Evolutionary conservation across 768 basidiomycete genomes (phyloP), one percentile per base, ranked within the genome.

Genomic region (Naganishia antarctica): DNA sequence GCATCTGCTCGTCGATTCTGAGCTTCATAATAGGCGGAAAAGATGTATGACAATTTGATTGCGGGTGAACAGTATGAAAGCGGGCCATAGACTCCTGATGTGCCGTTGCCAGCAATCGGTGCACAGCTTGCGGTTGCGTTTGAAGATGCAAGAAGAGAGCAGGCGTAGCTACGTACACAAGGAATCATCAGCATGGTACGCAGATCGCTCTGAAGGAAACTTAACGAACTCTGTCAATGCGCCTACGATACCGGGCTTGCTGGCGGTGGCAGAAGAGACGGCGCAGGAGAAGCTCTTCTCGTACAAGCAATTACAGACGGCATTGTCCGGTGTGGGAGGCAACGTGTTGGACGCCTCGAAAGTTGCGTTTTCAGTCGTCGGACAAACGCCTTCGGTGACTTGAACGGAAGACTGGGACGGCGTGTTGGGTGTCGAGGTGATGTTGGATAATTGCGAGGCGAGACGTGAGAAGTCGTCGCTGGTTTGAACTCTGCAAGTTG

Each of bases 311-410:
- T 81, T 78, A 78, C 92, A 96, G n/a, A 86, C 87, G 26, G 81
- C 78, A 58, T 86, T 82, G 74, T 89, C 86, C 2, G 92, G 92
- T 5, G 92, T 96, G 0, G 87, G 85, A 18, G 92, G 92, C 34
- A 94, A 80, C 11, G 81, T 84, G 1, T 81, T 81, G 6, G 86
- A 85, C 34, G 87, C 89, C 46, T 84, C 78, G 76, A 87, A 84
- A 1, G 80, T 81, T n/a, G 81, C 74, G 68, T 82, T 85, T 65
- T 83, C 73, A 18, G 82, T 66, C 18, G 60, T 51, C 16, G 90
- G 87, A 79, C 91, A 96, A 44, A 81, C 71, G 4, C 82, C 80
- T 68, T 80, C 83, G n/a, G 72, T 75, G 23, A 80, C 77, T 1
- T 70, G 67, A 16, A 70, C 70, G 16, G 73, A 66, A 49, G 82